Percentiles rank a stretch among this genome's conserved stretches.
These are phyloP conservation scores for Lizonia empirigonia DNA, from an alignment of 2,329 filamentous ascomycete genomes.

Conservation along the genomic window DNA sequence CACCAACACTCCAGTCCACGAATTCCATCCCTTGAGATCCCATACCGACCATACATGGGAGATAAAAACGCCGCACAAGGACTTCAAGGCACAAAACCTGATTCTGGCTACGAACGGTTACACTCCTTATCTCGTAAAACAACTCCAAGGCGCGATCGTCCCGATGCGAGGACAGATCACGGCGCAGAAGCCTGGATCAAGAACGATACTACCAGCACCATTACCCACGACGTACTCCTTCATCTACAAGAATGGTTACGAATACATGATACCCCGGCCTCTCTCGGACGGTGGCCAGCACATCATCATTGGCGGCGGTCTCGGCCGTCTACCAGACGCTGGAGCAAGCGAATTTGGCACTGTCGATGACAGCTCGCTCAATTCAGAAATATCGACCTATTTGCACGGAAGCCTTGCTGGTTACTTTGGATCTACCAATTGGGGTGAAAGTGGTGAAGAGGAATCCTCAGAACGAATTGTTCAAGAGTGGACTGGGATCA, in stretches of 20 bases:
- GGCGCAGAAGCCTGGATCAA: constrained; percentile 45
- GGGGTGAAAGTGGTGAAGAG: constrained; percentile 38
- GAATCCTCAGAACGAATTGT: constrained; percentile 34
- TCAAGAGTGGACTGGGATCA: constrained; percentile 57
- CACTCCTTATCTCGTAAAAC: constrained; percentile 35
- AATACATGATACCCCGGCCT: constrained; percentile 68
- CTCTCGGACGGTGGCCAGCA: constrained; percentile 49
- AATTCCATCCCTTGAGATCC: constrained; percentile 10
- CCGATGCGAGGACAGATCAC: constrained; percentile 51
- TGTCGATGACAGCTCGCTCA: constrained; percentile 61
- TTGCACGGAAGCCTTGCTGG: constrained; percentile 50
- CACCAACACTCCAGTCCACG: constrained; percentile 37
- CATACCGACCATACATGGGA: constrained; percentile 18
- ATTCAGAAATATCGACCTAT: constrained; percentile 59
- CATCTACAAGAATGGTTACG: constrained; percentile 65
- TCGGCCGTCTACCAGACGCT: constrained; percentile 49
- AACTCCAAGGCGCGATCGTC: constrained; percentile 50
- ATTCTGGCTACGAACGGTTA: constrained; percentile 47
- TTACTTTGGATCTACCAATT: constrained; percentile 58
- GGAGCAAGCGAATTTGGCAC: constrained; percentile 60
- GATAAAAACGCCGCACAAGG: constrained; percentile 26
- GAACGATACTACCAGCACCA: constrained; percentile 45
- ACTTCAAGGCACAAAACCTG: constrained; percentile 24
- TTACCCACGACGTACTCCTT: constrained; percentile 65
- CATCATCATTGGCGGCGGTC: constrained; percentile 67